Conservation (phyloP, 2,329 filamentous ascomycete genomes). For the Fusarium decemcellulare region DNA sequence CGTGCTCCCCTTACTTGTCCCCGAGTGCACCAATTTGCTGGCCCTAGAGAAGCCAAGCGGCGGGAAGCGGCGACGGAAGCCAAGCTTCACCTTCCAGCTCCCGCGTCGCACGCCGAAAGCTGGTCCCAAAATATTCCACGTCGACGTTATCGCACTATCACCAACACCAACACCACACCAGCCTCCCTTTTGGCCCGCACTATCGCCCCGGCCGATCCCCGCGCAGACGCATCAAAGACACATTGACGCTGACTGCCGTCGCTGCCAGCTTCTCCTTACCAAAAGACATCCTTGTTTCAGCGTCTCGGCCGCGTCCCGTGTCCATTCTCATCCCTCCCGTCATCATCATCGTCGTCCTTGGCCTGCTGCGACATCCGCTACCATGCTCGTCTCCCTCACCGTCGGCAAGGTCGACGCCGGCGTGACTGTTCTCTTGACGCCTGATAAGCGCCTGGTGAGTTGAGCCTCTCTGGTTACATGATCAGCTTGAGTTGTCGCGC, state of each 20-base stretch:
- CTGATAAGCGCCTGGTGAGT: conserved; percentile 94
- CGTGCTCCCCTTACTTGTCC: neutral
- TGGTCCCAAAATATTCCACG: conserved; percentile 26
- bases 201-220: neutral
- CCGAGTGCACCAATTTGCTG: neutral
- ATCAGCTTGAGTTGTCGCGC: conserved; percentile 4
- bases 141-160: conserved; percentile 28
- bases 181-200: conserved; percentile 11
- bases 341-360: conserved; percentile 14
- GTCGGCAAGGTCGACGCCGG: conserved; percentile 99
- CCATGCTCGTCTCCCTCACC: conserved; percentile 96
- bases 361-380: conserved; percentile 46
- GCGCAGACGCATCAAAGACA: neutral
- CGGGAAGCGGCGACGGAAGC: neutral
- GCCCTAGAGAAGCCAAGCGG: neutral
- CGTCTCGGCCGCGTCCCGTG: conserved; percentile 9
- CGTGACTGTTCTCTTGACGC: conserved; percentile 95
- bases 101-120: neutral
- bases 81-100: neutral
- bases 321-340: conserved; percentile 5
- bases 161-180: conserved; percentile 14
- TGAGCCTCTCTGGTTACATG: neutral
- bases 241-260: neutral
- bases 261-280: conserved; percentile 2
- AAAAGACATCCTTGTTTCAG: conserved; percentile 17